Evolutionary conservation across 2,329 filamentous ascomycete species (phyloP).

Genomic region (Ascochyta viciae-villosae): DNA sequence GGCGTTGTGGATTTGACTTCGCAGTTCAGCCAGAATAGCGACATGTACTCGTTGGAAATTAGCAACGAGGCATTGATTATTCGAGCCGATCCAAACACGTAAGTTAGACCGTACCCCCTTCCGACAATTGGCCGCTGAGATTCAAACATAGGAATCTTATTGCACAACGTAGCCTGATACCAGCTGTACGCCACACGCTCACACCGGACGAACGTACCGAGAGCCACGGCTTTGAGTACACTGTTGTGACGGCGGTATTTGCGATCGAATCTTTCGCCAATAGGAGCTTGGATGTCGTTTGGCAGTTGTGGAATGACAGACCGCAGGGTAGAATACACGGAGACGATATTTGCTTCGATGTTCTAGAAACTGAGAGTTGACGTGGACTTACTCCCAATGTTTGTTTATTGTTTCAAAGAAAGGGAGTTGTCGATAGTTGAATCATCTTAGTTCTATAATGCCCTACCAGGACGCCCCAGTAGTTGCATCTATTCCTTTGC

Average conservation of each 20-base stretch:
- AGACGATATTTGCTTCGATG: not conserved
- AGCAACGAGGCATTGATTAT: slow-evolving; percentile 8
- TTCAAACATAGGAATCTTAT: slow-evolving; percentile 19
- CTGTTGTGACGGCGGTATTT: slow-evolving; percentile 2
- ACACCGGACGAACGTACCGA: not conserved
- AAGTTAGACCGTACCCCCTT: not conserved
- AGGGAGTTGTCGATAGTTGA: no score
- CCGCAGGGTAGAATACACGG: not conserved
- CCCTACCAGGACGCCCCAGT: no score
- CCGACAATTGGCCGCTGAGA: not conserved
- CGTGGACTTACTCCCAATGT: not conserved
- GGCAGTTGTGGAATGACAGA: not conserved
- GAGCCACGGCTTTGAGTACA: not conserved
- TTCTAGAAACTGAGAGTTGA: not conserved
- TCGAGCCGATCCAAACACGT: slow-evolving; percentile 31
- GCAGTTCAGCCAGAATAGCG: not conserved
- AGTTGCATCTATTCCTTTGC: no score
- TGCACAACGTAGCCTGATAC: slow-evolving; percentile 21
- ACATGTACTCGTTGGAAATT: not conserved
- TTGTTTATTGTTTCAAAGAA: no score
- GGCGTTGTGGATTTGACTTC: slow-evolving; percentile 21
- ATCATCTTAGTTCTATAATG: no score
- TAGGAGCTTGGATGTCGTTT: not conserved
- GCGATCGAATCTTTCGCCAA: slow-evolving; percentile 4
- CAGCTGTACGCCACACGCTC: slow-evolving; percentile 10